These are phyloP conservation scores for Pinus taeda DNA, from an alignment of 75 land plant species.

Conservation along the genomic window DNA sequence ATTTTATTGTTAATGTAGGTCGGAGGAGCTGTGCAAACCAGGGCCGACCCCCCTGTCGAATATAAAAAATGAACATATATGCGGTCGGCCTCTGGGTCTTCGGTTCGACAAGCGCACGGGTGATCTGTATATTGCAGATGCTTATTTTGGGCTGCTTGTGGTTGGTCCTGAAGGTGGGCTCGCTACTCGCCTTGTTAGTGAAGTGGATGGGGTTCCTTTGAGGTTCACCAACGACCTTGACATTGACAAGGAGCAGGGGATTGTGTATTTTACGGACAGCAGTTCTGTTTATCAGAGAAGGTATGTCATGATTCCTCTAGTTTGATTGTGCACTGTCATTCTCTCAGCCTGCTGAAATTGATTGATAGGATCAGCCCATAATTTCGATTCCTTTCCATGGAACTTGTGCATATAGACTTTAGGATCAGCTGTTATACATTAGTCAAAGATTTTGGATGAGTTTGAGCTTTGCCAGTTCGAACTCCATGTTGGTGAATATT, in stretches of 20 bases:
- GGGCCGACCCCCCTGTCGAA: slow-evolving; percentile 44
- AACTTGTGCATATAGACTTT: no score
- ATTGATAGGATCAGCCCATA: no score
- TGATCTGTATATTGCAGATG: slow-evolving; percentile 91
- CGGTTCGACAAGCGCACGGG: slow-evolving; percentile 84
- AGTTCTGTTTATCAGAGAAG: slow-evolving; percentile 59
- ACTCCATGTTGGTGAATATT: no score
- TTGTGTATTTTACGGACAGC: slow-evolving; percentile 23
- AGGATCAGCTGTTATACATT: no score
- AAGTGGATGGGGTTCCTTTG: slow-evolving; percentile 78
- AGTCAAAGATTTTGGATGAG: no score
- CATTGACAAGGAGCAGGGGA: slow-evolving; percentile 9
- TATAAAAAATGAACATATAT: slow-evolving; percentile 72
- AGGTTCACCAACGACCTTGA: slow-evolving; percentile 38
- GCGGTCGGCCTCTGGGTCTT: slow-evolving; percentile 88
- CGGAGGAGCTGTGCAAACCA: slow-evolving; percentile 57
- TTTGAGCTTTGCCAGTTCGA: no score
- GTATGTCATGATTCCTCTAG: slow-evolving; percentile 20
- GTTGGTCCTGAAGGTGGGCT: slow-evolving; percentile 93
- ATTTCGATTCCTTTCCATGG: no score
- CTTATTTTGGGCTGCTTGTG: slow-evolving; percentile 78
- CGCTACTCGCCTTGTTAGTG: slow-evolving; percentile 64
- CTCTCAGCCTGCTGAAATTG: no score
- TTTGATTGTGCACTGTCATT: no score
- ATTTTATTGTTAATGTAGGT: slow-evolving; percentile 27